These are phyloP conservation scores for Penium margaritaceum DNA, from an alignment of 139 green algal species.

Conservation along the genomic window DNA sequence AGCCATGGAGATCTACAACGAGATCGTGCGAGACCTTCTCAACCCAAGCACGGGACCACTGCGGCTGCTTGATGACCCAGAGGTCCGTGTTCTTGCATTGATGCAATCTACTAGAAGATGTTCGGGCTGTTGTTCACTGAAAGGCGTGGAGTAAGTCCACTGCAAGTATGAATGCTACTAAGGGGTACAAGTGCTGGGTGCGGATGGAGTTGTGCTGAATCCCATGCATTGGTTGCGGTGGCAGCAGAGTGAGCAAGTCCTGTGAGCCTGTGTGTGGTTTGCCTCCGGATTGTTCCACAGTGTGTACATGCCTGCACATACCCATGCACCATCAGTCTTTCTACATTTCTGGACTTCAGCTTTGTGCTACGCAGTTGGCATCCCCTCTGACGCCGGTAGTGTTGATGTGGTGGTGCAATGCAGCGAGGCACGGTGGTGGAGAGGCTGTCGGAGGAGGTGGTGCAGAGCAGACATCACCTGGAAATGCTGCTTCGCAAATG, in stretches of 20 bases:
- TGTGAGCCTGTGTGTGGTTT: background rate
- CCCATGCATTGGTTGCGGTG: background rate
- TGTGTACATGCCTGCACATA: background rate
- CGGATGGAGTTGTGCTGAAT: too few relatives aligned
- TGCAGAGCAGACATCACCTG: constrained; percentile 50
- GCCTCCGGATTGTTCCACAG: background rate
- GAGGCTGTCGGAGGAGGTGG: constrained; percentile 83
- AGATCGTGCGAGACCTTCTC: constrained; percentile 91
- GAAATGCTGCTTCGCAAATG: constrained; percentile 17
- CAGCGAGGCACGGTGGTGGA: constrained; percentile 62
- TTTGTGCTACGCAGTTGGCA: too few relatives aligned
- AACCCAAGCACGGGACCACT: constrained; percentile 43
- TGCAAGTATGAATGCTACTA: too few relatives aligned
- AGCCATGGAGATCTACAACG: constrained; percentile 98
- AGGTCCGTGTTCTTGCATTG: too few relatives aligned
- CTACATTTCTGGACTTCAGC: too few relatives aligned
- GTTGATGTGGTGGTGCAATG: too few relatives aligned
- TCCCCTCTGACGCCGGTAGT: too few relatives aligned
- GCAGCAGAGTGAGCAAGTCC: background rate
- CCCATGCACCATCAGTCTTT: background rate
- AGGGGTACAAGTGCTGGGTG: too few relatives aligned
- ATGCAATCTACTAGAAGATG: background rate
- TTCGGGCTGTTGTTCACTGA: too few relatives aligned
- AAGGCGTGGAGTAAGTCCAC: too few relatives aligned
- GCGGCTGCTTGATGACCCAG: constrained; percentile 31